Conservation (phyloP, 352 stramenopile genomes). For the Phytopythium montanum region DNA sequence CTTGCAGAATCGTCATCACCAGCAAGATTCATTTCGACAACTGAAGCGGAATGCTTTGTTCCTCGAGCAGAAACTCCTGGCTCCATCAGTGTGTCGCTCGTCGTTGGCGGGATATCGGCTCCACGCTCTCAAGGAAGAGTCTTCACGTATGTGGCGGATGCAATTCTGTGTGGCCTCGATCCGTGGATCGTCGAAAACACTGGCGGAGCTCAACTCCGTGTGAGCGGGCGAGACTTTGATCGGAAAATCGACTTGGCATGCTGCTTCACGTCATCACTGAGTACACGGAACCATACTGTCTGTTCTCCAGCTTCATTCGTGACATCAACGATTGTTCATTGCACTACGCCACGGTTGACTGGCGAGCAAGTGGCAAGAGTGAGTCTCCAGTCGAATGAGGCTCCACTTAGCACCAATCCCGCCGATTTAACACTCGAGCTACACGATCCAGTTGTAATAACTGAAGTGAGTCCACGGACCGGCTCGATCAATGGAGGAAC, state of each 20-base stretch:
- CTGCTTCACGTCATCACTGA: constrained; percentile 29
- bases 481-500: constrained; percentile 41
- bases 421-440: constrained; percentile 20
- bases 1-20: not conserved
- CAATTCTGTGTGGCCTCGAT: constrained; percentile 31
- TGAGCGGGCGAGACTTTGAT: constrained; percentile 49
- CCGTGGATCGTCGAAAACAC: constrained; percentile 39
- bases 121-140: constrained; percentile 13
- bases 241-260: constrained; percentile 35
- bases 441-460: constrained; percentile 23
- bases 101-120: constrained; percentile 21
- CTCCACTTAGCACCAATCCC: constrained; percentile 1
- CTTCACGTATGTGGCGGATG: constrained; percentile 31
- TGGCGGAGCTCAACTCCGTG: constrained; percentile 21
- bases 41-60: constrained; percentile 18
- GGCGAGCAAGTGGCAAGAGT: constrained; percentile 11
- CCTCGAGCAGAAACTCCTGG: constrained; percentile 14
- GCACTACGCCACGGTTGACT: constrained; percentile 21
- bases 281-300: not conserved
- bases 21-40: constrained; percentile 17
- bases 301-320: constrained; percentile 26
- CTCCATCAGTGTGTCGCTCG: constrained; percentile 18
- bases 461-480: constrained; percentile 18
- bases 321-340: constrained; percentile 29
- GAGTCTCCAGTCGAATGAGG: constrained; percentile 17